Evolutionary conservation across 257 asterid genomes (phyloP), one percentile per base, ranked within the genome.

Genomic region (Paulownia fortunei): DNA sequence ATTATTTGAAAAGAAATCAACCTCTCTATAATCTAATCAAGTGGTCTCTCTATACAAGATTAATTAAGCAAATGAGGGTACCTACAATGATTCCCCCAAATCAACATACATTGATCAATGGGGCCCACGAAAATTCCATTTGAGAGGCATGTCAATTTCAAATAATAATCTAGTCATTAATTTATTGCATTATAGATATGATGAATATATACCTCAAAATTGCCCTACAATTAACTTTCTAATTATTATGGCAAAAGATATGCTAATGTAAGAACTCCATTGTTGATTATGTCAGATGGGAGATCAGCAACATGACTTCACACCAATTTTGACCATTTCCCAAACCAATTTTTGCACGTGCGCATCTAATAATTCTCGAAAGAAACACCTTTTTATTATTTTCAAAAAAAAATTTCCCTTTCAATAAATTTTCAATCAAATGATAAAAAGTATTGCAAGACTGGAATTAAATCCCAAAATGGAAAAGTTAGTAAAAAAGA

Each of bases 301-400:
- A 72, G 8, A 46, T 74, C 59, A 78, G 15, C 75, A 78, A 54
- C 27, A 37, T 68, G 47, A 74, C 47, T 74, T 78, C 79, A 52
- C 77, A 58, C 82, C 85, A 77, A 72, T 72, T 72, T 78, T 21
- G 77, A 79, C 80, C 72, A 54, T 36, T 37, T 21, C 12, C 19
- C 1, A 63, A 13, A 30, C 4, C 37, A 11, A 71, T 26, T 62
- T 27, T 3, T 6, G 23, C 85, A 82, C 85, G 82, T 65, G 82
- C 44, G 72, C 73, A 24, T 58, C 39, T 30, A 6, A 64, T 18
- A 13, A 26, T 47, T 58, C 51, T 32, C 18, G 11, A 4, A 18
- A 26, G 16, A 8, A 10, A 65, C 8, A 13, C 19, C 18, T 55
- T 32, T 64, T 79, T 34, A 3, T 23, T 30, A 18, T n/a, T 0